Evolutionary conservation across 768 basidiomycete species (phyloP), one percentile per base, ranked within the genome.

Genomic region (Cystofilobasidium ferigula): DNA sequence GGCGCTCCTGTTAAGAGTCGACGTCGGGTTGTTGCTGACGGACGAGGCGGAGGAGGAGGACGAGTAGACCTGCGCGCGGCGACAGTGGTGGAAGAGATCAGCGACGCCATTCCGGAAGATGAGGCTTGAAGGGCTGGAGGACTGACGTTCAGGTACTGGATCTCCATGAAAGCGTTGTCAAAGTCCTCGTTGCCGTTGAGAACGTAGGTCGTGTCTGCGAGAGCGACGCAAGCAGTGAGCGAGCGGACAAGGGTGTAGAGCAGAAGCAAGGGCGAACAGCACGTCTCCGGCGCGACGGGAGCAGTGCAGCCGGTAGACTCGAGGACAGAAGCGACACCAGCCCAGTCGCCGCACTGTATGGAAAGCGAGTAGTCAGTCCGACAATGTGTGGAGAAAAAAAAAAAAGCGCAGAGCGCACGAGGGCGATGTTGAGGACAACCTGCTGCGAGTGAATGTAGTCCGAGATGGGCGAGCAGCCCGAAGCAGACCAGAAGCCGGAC

Each of bases 401-500:
- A 1, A 22, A 22, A 7, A 9, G 22, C 4, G 22, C 18, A 26
- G 20, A 45, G 38, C 45, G 10, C 45, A 47, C 45, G 28, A 57
- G 53, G 18, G 34, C 22, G 48, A 64, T 64, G 43, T 64, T 43
- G 26, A 64, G 32, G 12, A 64, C 36, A 0, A 47, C 32, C 32
- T 56, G 35, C 32, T 57, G 57, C n/a, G 14, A 26, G 3, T 16
- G 35, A 28, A 64, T 35, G 22, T 45, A 64, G 35, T 57, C 45
- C 8, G 63, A 58, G 32, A 66, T 60, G 1, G 64, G 64, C 7
- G 4, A 12, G 58, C 64, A 66, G 14, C 64, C 64, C 13, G 45
- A 28, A 1, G 35, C 22, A 5, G 58, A 38, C 58, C 58, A 66
- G 58, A 22, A 59, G 7, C 51, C 64, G 28, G 42, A 30, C 2